phyloP scores from a whole-genome alignment of 768 basidiomycete species.

The Collybiopsis confluens region DNA sequence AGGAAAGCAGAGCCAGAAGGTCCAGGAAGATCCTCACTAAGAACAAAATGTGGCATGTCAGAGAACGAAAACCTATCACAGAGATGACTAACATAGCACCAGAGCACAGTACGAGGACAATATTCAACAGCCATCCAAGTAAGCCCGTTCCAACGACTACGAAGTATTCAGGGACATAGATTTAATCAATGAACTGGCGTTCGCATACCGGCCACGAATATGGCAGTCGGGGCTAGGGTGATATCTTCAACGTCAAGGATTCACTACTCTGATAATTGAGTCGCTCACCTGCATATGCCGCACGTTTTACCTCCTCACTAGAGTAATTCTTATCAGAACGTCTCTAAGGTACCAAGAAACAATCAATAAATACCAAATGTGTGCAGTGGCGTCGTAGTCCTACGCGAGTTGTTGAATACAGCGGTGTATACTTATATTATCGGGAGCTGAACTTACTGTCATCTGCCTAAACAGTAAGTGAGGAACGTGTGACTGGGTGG shows the following conservation, averaged over 20 bases:
- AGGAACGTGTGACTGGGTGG: slow-evolving; percentile 7
- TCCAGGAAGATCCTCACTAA: slow-evolving; percentile 62
- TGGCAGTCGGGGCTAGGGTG: slow-evolving; percentile 48
- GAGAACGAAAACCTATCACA: neutral
- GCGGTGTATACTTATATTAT: neutral
- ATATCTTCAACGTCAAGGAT: neutral
- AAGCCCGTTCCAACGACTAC: slow-evolving; percentile 70
- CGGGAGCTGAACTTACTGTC: slow-evolving; percentile 38
- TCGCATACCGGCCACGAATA: slow-evolving; percentile 51
- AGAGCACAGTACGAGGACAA: slow-evolving; percentile 81
- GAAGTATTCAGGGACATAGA: neutral
- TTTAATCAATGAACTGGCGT: neutral
- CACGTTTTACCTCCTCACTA: slow-evolving; percentile 77
- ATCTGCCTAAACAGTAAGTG: slow-evolving; percentile 33
- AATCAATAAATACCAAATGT: slow-evolving; percentile 60
- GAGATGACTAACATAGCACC: slow-evolving; percentile 55
- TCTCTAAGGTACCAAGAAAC: slow-evolving; percentile 4
- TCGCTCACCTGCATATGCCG: slow-evolving; percentile 64
- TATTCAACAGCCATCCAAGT: slow-evolving; percentile 84
- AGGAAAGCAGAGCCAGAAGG: slow-evolving; percentile 70
- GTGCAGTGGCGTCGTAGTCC: slow-evolving; percentile 81
- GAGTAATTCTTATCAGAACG: neutral
- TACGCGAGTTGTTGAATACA: slow-evolving; percentile 16
- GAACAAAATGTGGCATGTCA: slow-evolving; percentile 10
- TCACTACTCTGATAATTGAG: slow-evolving; percentile 11